Evolutionary conservation across 352 stramenopile genomes (phyloP).

Genomic region (Phytopythium vexans): DNA sequence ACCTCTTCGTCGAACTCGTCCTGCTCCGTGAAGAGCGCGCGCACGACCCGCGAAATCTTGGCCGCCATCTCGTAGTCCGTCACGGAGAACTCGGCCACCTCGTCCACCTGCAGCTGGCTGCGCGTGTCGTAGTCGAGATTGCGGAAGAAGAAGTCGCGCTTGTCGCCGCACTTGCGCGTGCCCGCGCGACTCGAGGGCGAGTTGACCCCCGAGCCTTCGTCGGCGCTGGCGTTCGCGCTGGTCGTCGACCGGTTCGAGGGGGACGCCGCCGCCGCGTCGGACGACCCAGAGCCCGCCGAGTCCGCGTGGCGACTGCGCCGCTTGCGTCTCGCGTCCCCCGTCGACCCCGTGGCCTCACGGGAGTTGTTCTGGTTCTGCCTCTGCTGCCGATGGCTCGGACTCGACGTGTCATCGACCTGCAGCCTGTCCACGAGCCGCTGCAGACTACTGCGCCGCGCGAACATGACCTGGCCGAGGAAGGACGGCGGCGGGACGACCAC

Average conservation of each 20-base stretch:
- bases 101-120: constrained; percentile 66
- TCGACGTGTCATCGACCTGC: constrained; percentile 21
- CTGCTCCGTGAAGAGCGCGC: constrained; percentile 30
- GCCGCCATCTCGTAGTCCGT: constrained; percentile 78
- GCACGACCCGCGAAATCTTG: constrained; percentile 65
- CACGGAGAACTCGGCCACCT: constrained; percentile 76
- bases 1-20: constrained; percentile 6
- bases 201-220: neutral
- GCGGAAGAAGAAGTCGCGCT: constrained; percentile 83
- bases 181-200: constrained; percentile 2
- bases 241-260: neutral
- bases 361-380: no score
- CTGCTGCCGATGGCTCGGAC: no score
- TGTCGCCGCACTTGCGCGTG: constrained; percentile 63
- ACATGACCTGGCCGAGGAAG: constrained; percentile 28
- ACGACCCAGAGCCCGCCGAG: no score
- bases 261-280: no score
- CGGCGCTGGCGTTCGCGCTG: constrained; percentile 4
- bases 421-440: constrained; percentile 52
- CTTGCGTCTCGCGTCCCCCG: no score
- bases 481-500: constrained; percentile 25
- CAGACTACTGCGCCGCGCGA: constrained; percentile 45
- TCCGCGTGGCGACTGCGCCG: no score
- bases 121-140: constrained; percentile 68
- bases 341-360: no score